Conservation (phyloP, 176 grass and related monocot species). For the Carex myosuroides region DNA sequence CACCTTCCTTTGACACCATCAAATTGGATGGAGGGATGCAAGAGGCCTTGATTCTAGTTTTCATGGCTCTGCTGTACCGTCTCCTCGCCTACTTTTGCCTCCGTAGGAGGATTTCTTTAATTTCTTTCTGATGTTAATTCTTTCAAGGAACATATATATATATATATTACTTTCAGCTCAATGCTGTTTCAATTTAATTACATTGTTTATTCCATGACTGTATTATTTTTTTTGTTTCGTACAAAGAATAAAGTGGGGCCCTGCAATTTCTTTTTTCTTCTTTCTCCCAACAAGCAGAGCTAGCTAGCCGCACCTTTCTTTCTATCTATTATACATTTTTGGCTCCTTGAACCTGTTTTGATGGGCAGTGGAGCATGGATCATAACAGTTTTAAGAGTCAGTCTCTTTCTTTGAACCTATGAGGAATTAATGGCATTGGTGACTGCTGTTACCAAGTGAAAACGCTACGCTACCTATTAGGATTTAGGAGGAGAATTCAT, state of each 20-base stretch:
- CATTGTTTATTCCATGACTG: slow-evolving; percentile 14
- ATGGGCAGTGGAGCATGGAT: no score
- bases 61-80: slow-evolving; percentile 71
- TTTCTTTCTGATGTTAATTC: slow-evolving; percentile 34
- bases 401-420: no score
- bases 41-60: slow-evolving; percentile 68
- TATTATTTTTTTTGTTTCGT: slow-evolving; percentile 5
- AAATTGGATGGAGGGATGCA: slow-evolving; percentile 49
- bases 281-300: neutral
- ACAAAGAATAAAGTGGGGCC: neutral
- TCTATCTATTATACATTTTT: no score
- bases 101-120: slow-evolving; percentile 50
- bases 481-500: no score
- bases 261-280: neutral
- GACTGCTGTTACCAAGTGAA: no score
- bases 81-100: slow-evolving; percentile 74
- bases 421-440: no score
- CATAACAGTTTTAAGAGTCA: no score
- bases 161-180: neutral
- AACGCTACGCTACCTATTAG: no score
- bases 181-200: neutral
- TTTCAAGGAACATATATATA: neutral
- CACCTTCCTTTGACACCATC: slow-evolving; percentile 75
- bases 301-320: no score
- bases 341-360: no score